A percentile compares a stretch with the other conserved stretches of the same genome.
These are phyloP conservation scores for Cytospora piceicola DNA, from an alignment of 2,329 filamentous ascomycete genomes.

Conservation along the genomic window DNA sequence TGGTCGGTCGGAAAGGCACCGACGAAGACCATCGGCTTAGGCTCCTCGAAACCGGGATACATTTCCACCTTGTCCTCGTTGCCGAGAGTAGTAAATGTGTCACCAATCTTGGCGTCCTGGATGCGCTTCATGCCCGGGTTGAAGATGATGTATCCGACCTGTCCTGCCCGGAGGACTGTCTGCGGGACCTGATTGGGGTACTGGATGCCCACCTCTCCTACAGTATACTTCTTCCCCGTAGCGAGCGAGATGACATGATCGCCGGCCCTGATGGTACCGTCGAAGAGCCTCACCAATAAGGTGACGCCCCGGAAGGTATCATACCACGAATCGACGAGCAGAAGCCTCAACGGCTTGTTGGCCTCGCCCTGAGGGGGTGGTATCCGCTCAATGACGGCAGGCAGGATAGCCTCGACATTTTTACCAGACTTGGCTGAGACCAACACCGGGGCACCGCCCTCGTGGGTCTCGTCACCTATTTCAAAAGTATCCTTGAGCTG, in stretches of 20 bases:
- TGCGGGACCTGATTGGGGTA: conserved; percentile 87
- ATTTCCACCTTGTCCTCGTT: conserved; percentile 76
- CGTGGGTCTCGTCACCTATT: conserved; percentile 68
- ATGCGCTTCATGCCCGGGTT: conserved; percentile 98
- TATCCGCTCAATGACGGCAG: conserved; percentile 82
- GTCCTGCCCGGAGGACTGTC: conserved; percentile 79
- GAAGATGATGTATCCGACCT: conserved; percentile 96
- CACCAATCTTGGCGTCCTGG: conserved; percentile 92
- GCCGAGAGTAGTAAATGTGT: conserved; percentile 87
- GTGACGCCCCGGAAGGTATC: conserved; percentile 95
- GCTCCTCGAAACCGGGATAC: conserved; percentile 92
- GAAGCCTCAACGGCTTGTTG: conserved; percentile 73
- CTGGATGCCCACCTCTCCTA: conserved; percentile 97
- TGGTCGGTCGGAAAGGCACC: conserved; percentile 95
- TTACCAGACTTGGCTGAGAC: conserved; percentile 94
- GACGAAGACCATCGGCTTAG: conserved; percentile 98
- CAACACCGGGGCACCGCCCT: conserved; percentile 54
- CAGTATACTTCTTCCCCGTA: conserved; percentile 85
- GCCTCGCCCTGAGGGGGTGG: conserved; percentile 78
- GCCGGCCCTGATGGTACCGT: conserved; percentile 80
- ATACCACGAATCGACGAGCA: conserved; percentile 98
- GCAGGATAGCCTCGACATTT: conserved; percentile 82
- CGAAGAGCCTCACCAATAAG: conserved; percentile 86
- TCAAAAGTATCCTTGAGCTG: conserved; percentile 90
- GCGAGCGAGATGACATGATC: conserved; percentile 87